These are phyloP conservation scores for Sugiyamaella americana DNA, from an alignment of 805 yeast species.

Conservation along the genomic window DNA sequence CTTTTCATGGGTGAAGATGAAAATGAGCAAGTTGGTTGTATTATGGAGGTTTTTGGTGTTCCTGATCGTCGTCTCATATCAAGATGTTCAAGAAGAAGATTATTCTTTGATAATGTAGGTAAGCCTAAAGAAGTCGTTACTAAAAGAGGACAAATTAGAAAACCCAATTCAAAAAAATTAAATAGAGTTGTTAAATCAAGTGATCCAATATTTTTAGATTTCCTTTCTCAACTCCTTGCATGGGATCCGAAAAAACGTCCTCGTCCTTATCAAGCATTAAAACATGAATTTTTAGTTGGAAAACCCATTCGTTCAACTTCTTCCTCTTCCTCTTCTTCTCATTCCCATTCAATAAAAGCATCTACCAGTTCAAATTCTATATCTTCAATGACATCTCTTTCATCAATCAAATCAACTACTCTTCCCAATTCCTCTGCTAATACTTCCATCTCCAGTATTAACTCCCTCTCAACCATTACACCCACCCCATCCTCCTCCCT, in stretches of 20 bases:
- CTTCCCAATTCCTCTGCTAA: no score
- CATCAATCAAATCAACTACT: no score
- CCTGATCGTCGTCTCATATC: slow-evolving; percentile 48
- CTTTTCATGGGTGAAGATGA: slow-evolving; percentile 95
- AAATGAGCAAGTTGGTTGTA: slow-evolving; percentile 79
- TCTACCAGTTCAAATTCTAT: neutral
- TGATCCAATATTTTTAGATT: slow-evolving; percentile 30
- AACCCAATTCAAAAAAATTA: slow-evolving; percentile 25
- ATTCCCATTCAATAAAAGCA: neutral
- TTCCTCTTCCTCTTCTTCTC: slow-evolving; percentile 3
- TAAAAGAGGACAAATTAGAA: slow-evolving; percentile 22
- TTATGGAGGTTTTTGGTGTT: slow-evolving; percentile 84
- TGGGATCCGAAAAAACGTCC: slow-evolving; percentile 57
- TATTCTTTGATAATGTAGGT: slow-evolving; percentile 36
- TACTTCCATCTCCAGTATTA: neutral
- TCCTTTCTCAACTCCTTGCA: slow-evolving; percentile 59
- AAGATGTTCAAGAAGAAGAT: slow-evolving; percentile 30
- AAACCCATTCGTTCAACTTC: slow-evolving; percentile 4
- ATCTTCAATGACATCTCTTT: neutral
- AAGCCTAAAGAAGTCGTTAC: slow-evolving; percentile 26
- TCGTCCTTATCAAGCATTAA: slow-evolving; percentile 32
- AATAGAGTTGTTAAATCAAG: slow-evolving; percentile 23
- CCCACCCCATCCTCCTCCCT: no score
- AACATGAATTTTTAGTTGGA: slow-evolving; percentile 32
- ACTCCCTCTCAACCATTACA: no score